Evolutionary conservation across 2,329 filamentous ascomycete genomes (phyloP).

Genomic region (Chaetomium strumarium): DNA sequence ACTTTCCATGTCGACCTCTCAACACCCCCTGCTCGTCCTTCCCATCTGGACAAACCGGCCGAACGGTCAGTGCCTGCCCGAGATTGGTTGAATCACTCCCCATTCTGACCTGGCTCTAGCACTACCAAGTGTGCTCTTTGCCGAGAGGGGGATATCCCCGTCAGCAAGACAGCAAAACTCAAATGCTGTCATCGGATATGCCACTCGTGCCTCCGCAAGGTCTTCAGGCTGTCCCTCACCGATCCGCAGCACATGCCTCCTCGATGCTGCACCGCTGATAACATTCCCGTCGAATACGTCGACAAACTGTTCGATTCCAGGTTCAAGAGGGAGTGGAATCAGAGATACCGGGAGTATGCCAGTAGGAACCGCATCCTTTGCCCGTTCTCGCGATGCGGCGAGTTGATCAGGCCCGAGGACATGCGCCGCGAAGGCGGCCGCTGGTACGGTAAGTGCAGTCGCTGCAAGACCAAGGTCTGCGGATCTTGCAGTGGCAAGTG

Average conservation of each 20-base stretch:
- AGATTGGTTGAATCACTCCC: neutral
- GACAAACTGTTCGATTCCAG: conserved; percentile 65
- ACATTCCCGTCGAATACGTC: conserved; percentile 71
- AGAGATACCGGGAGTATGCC: conserved; percentile 70
- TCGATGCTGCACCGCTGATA: conserved; percentile 66
- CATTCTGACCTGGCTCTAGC: conserved; percentile 35
- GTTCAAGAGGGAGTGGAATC: conserved; percentile 77
- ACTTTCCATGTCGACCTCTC: conserved; percentile 32
- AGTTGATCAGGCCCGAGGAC: conserved; percentile 71
- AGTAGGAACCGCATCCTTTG: conserved; percentile 74
- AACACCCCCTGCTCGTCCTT: conserved; percentile 24
- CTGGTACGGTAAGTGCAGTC: conserved; percentile 62
- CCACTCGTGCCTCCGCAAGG: conserved; percentile 64
- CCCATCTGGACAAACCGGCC: conserved; percentile 20
- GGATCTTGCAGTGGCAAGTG: conserved; percentile 66
- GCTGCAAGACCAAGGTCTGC: conserved; percentile 71
- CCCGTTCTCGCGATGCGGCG: conserved; percentile 63
- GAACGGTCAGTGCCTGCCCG: conserved; percentile 22
- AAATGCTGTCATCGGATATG: conserved; percentile 80
- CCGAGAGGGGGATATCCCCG: conserved; percentile 56
- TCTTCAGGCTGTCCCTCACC: conserved; percentile 68
- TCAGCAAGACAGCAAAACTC: conserved; percentile 61
- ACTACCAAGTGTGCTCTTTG: conserved; percentile 69
- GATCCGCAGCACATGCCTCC: conserved; percentile 82
- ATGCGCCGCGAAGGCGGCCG: conserved; percentile 55